These are phyloP conservation scores for Sesbania bispinosa DNA, from an alignment of 306 rosid genomes.

Conservation along the genomic window DNA sequence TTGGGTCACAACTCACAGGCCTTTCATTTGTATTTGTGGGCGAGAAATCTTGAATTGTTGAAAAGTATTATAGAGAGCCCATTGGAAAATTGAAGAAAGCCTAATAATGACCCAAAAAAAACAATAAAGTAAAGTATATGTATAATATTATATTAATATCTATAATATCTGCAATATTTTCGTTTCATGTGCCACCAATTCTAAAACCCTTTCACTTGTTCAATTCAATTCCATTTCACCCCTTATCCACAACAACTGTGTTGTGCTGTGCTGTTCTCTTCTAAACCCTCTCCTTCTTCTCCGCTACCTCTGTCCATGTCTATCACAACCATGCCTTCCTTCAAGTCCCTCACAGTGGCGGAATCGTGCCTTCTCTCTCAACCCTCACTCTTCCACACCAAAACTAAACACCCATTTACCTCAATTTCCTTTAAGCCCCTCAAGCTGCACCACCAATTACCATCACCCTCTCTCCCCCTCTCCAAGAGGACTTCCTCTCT, in stretches of 20 bases:
- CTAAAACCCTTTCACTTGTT: background rate
- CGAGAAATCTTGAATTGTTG: no score
- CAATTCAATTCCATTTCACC: background rate
- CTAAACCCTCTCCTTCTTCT: conserved; percentile 30
- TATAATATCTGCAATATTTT: background rate
- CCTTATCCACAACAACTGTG: conserved; percentile 44
- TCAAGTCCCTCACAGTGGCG: conserved; percentile 53
- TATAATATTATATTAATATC: no score
- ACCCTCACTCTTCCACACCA: conserved; percentile 46
- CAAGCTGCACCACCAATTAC: conserved; percentile 40
- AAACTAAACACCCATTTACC: conserved; percentile 38
- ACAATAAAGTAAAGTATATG: no score
- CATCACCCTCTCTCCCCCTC: conserved; percentile 29
- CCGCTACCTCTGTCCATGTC: conserved; percentile 30
- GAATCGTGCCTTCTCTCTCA: conserved; percentile 54
- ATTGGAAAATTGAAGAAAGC: background rate
- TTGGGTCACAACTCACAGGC: no score
- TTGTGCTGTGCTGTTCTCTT: background rate
- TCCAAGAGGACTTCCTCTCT: conserved; percentile 36
- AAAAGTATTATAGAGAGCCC: no score
- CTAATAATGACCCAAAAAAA: no score
- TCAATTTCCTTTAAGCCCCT: conserved; percentile 41
- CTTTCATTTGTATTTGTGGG: no score
- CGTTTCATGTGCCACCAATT: background rate
- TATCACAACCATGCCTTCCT: conserved; percentile 34